Conservation (phyloP, 352 stramenopile species). For the Globisporangium echinulatum region DNA sequence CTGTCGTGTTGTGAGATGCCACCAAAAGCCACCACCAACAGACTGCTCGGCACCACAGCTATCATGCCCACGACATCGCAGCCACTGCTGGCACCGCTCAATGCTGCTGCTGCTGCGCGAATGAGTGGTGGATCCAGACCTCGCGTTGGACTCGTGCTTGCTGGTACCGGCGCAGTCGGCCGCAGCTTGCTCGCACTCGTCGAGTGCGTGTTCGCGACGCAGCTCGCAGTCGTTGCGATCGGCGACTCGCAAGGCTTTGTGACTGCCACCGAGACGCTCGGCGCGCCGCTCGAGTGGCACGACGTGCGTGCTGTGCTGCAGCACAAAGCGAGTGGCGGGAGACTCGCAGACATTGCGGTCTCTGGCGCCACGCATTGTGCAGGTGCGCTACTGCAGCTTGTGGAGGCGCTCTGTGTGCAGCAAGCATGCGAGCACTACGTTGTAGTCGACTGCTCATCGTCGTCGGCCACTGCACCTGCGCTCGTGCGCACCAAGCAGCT, state of each 20-base stretch:
- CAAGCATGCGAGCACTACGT: conserved; percentile 12
- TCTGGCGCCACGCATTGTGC: background rate
- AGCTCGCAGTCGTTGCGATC: conserved; percentile 19
- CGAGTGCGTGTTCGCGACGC: conserved; percentile 9
- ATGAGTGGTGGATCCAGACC: background rate
- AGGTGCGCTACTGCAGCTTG: background rate
- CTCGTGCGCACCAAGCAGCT: conserved; percentile 15
- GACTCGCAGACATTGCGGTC: background rate
- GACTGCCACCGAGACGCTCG: background rate
- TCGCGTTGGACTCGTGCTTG: conserved; percentile 18
- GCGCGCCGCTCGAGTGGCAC: background rate
- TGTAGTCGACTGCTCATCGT: conserved; percentile 26
- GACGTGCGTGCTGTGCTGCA: background rate
- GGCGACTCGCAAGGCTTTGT: conserved; percentile 22
- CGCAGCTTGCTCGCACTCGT: conserved; percentile 16
- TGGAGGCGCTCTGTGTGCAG: conserved; percentile 10
- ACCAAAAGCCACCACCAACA: too few species aligned
- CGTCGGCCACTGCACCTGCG: conserved; percentile 9
- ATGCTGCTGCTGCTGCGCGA: too few species aligned
- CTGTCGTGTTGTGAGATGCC: too few species aligned
- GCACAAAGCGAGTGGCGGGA: conserved; percentile 3
- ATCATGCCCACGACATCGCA: too few species aligned
- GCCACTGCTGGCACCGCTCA: too few species aligned
- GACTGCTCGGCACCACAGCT: too few species aligned
- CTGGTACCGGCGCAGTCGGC: conserved; percentile 21